Conservation (phyloP, 345 rosid genomes). For the Citrus sp. region DNA sequence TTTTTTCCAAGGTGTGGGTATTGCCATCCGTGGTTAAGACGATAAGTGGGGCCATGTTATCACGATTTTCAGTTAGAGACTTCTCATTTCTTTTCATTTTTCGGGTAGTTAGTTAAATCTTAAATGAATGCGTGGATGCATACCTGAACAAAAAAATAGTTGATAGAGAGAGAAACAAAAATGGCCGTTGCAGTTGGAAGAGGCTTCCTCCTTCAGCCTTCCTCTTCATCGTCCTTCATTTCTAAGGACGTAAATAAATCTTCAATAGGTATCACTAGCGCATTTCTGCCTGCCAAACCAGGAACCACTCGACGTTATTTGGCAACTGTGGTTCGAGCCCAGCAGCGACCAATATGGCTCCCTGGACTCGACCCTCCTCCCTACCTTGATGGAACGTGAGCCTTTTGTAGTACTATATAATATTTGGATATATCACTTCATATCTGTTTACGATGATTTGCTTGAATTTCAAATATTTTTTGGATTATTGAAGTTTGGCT, state of each 20-base stretch:
- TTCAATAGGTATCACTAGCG: conserved; percentile 9
- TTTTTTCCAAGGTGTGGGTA: no score
- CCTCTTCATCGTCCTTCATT: conserved; percentile 19
- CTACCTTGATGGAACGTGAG: conserved; percentile 88
- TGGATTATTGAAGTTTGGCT: conserved; percentile 42
- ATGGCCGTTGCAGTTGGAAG: conserved; percentile 40
- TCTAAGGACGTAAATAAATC: conserved; percentile 2
- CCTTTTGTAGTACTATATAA: background rate
- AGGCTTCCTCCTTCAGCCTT: conserved; percentile 36
- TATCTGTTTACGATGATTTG: background rate
- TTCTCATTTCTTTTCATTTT: background rate
- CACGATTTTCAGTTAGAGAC: background rate
- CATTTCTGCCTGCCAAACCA: conserved; percentile 18
- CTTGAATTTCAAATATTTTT: background rate
- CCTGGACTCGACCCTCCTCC: conserved; percentile 91
- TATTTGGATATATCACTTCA: background rate
- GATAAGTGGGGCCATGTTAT: conserved; percentile 35
- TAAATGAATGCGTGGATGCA: conserved; percentile 16
- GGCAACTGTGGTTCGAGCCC: conserved; percentile 34
- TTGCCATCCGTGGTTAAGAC: no score
- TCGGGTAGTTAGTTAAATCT: background rate
- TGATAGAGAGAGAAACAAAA: conserved; percentile 20
- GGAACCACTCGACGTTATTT: background rate
- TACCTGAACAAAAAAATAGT: background rate
- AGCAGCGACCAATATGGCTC: conserved; percentile 88